Conservation (phyloP, 2,329 filamentous ascomycete species). For the Phaeosphaeria sp. region DNA sequence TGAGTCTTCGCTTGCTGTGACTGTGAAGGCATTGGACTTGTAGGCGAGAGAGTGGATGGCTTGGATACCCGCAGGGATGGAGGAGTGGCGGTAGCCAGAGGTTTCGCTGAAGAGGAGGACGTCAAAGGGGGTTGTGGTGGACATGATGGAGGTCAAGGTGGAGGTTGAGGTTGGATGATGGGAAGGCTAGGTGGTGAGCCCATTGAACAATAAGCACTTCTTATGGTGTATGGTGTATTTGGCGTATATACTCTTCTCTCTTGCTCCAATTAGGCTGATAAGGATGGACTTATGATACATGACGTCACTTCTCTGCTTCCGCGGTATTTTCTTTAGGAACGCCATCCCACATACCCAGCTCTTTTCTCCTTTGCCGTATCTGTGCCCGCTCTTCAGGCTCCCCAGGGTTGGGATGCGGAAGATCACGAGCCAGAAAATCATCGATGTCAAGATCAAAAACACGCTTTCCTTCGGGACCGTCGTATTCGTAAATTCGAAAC, state of each 20-base stretch:
- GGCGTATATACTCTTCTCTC: too few species aligned
- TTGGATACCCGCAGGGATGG: constrained; percentile 27
- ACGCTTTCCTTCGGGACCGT: too few species aligned
- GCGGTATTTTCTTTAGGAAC: neutral
- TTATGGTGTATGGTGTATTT: neutral
- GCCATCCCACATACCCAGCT: too few species aligned
- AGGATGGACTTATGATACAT: neutral
- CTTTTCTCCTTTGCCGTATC: neutral
- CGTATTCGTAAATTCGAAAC: too few species aligned
- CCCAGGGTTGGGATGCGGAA: too few species aligned
- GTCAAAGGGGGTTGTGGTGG: constrained; percentile 6
- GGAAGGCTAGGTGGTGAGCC: too few species aligned
- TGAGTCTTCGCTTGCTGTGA: constrained; percentile 29
- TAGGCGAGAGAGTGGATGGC: constrained; percentile 16
- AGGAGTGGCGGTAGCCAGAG: constrained; percentile 34
- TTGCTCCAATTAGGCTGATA: constrained; percentile 4
- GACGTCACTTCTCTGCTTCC: constrained; percentile 1
- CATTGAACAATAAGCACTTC: too few species aligned
- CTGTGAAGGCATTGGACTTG: constrained; percentile 10
- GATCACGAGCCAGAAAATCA: too few species aligned
- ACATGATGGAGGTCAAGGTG: neutral
- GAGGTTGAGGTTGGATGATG: neutral
- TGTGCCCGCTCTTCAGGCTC: neutral
- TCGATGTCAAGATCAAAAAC: too few species aligned
- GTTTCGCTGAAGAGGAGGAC: constrained; percentile 39